A percentile compares a stretch with the other conserved stretches of the same genome.
Conservation (phyloP, 108 stramenopile species). For the Pseudonitzschia multiseries region DNA sequence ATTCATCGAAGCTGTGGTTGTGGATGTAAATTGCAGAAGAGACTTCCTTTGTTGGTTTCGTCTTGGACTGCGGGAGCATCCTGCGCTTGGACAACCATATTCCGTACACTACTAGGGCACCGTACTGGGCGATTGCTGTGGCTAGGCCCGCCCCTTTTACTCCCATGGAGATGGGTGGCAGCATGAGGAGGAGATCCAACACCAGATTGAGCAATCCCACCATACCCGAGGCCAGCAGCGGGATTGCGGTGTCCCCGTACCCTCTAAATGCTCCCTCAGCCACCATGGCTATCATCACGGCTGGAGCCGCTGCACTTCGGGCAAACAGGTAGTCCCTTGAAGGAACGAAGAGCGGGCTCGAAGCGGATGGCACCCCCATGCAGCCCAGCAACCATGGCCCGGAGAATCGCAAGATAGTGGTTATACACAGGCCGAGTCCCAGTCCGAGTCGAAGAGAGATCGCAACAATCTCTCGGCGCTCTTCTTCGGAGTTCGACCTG, state of each 20-base stretch:
- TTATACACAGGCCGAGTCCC: conserved; percentile 40
- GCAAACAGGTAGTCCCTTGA: conserved; percentile 55
- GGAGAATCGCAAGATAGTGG: conserved; percentile 17
- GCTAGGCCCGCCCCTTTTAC: conserved; percentile 80
- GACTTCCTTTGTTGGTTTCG: too few species aligned
- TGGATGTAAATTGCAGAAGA: too few species aligned
- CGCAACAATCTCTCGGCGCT: conserved; percentile 27
- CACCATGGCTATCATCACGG: conserved; percentile 64
- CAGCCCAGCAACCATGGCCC: conserved; percentile 46
- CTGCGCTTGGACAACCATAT: conserved; percentile 33
- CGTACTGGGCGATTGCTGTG: conserved; percentile 60
- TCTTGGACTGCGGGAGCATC: too few species aligned
- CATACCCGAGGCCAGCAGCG: conserved; percentile 52
- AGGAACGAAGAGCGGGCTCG: conserved; percentile 38
- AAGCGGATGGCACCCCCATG: conserved; percentile 56
- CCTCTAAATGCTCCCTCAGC: conserved; percentile 83
- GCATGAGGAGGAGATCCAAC: conserved; percentile 82
- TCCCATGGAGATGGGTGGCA: conserved; percentile 50
- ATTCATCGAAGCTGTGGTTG: too few species aligned
- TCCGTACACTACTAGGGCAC: conserved; percentile 45
- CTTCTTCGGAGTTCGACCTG: conserved; percentile 25
- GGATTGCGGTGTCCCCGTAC: conserved; percentile 70
- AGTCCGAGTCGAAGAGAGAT: conserved; percentile 44
- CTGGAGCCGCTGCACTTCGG: conserved; percentile 63
- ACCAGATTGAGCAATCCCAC: conserved; percentile 62